Conservation (phyloP, 2,329 filamentous ascomycete species). For the Alternaria gaisen region DNA sequence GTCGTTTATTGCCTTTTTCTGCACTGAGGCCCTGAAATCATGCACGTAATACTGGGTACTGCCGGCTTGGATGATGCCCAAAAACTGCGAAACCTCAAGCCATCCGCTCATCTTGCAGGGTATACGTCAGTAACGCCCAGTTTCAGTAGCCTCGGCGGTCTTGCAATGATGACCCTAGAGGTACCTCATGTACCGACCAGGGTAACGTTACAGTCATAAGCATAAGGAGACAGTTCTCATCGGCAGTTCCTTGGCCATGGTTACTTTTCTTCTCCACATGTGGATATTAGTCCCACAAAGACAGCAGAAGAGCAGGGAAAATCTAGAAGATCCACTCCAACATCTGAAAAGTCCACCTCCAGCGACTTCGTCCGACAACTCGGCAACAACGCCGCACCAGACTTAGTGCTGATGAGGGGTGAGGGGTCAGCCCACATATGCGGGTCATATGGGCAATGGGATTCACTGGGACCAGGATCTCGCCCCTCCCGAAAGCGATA, state of each 20-base stretch:
- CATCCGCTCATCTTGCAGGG: conserved; percentile 20
- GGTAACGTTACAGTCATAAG: conserved; percentile 7
- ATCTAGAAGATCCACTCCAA: neutral
- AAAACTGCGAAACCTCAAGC: conserved; percentile 22
- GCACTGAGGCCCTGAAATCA: conserved; percentile 27
- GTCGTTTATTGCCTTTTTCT: conserved; percentile 25
- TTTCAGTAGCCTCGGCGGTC: neutral
- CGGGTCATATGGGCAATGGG: conserved; percentile 14
- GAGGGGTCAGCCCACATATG: conserved; percentile 19
- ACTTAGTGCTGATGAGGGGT: conserved; percentile 12
- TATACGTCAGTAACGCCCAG: conserved; percentile 3
- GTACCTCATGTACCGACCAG: conserved; percentile 14
- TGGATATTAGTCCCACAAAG: neutral
- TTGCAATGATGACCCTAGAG: conserved; percentile 2
- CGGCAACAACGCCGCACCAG: neutral
- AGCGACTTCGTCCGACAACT: neutral
- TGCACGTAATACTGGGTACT: conserved; percentile 31
- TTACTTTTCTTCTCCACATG: conserved; percentile 1
- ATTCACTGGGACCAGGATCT: conserved; percentile 11
- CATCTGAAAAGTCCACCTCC: neutral
- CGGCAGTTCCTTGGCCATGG: neutral
- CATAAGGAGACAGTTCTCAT: neutral
- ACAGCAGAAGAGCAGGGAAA: conserved; percentile 3
- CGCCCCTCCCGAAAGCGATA: conserved; percentile 11
- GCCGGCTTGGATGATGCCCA: conserved; percentile 26